Conservation (phyloP, 164 flowering plant species). For the Kingdonia uniflora region DNA sequence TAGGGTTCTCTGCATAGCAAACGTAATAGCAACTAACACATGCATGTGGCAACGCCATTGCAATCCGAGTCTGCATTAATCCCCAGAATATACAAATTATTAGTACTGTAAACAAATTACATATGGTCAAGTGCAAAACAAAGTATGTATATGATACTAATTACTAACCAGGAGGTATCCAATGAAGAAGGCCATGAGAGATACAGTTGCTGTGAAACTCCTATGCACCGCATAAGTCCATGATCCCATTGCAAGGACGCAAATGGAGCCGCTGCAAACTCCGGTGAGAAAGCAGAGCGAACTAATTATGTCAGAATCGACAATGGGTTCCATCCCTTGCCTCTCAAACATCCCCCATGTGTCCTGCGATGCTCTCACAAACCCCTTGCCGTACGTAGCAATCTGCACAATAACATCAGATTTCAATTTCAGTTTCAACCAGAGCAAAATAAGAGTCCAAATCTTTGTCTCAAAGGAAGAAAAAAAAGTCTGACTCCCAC, state of each 20-base stretch:
- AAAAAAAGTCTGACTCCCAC: too few relatives aligned
- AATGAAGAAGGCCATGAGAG: slow-evolving; percentile 61
- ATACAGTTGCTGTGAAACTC: slow-evolving; percentile 57
- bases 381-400: slow-evolving; percentile 82
- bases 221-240: slow-evolving; percentile 55
- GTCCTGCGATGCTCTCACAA: slow-evolving; percentile 70
- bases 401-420: slow-evolving; percentile 25
- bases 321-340: slow-evolving; percentile 49
- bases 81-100: too few relatives aligned
- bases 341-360: slow-evolving; percentile 68
- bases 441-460: too few relatives aligned
- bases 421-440: too few relatives aligned
- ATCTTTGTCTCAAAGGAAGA: too few relatives aligned
- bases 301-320: slow-evolving; percentile 81
- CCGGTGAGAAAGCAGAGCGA: slow-evolving; percentile 84
- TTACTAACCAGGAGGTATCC: slow-evolving; percentile 84
- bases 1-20: slow-evolving; percentile 80
- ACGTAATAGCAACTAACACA: slow-evolving; percentile 86
- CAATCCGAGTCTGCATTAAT: slow-evolving; percentile 64
- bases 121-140: too few relatives aligned
- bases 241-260: slow-evolving; percentile 59
- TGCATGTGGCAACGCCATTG: slow-evolving; percentile 92
- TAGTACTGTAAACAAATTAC: too few relatives aligned
- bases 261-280: slow-evolving; percentile 73
- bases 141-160: not conserved